phyloP scores from a whole-genome alignment of 257 asterid species.

The Nicotiana paniculata region DNA sequence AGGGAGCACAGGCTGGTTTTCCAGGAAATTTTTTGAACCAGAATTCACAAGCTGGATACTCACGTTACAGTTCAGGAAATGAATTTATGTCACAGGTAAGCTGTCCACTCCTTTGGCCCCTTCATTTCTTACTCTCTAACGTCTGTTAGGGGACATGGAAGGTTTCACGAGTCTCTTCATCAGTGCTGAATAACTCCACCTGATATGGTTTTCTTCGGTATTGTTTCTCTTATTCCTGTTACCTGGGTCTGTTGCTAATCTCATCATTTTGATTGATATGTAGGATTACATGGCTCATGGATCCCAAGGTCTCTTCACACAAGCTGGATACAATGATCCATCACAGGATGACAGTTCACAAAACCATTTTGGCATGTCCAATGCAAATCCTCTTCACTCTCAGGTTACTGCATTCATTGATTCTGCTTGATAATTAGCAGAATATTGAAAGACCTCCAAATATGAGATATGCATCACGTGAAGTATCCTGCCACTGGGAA shows the following conservation, averaged over 20 bases:
- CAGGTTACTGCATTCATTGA: conserved; percentile 41
- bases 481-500: not conserved
- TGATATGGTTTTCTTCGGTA: not conserved
- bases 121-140: not conserved
- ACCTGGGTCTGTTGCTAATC: not conserved
- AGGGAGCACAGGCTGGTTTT: conserved; percentile 86
- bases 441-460: not conserved
- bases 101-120: conserved; percentile 5
- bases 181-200: not conserved
- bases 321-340: conserved; percentile 74
- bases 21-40: conserved; percentile 83
- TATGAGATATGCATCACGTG: not conserved
- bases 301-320: conserved; percentile 87
- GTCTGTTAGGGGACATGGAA: not conserved
- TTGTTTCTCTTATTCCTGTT: not conserved
- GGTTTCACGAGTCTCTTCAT: not conserved
- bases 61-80: conserved; percentile 81
- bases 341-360: conserved; percentile 84
- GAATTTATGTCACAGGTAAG: conserved; percentile 98
- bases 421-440: not conserved
- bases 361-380: conserved; percentile 57
- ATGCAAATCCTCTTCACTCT: conserved; percentile 66
- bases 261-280: not conserved
- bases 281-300: conserved; percentile 96
- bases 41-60: conserved; percentile 85